phyloP scores from a whole-genome alignment of 1,284 basidiomycete genomes.

The Cutaneotrichosporon cavernicola region DNA sequence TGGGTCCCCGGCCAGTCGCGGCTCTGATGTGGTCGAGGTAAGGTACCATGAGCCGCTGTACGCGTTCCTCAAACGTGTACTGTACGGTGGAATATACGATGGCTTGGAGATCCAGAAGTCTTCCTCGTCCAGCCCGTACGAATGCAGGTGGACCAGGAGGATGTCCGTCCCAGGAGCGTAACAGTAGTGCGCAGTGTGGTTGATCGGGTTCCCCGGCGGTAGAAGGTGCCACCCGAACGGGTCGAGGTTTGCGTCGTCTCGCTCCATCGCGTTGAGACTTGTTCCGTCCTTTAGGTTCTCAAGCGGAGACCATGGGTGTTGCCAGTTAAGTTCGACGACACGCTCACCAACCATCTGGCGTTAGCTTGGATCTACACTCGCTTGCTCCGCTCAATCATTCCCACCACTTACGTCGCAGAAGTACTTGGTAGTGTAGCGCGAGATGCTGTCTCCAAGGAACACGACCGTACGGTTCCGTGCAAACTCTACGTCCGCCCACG shows the following conservation, averaged over 20 bases:
- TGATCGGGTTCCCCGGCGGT: background rate
- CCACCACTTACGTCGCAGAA: conserved; percentile 25
- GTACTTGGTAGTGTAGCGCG: conserved; percentile 17
- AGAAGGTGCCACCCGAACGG: background rate
- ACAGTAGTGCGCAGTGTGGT: conserved; percentile 22
- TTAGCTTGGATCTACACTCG: background rate
- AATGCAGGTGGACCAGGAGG: conserved; percentile 21
- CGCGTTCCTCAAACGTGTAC: conserved; percentile 26
- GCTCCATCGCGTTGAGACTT: background rate
- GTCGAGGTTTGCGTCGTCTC: background rate
- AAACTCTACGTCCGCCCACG: conserved; percentile 26
- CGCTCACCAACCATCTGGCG: conserved; percentile 25
- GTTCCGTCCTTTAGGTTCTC: background rate
- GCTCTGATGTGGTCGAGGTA: conserved; percentile 16
- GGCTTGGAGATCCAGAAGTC: conserved; percentile 22
- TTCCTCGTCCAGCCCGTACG: conserved; percentile 26
- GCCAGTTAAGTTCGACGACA: conserved; percentile 19
- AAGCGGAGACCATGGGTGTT: conserved; percentile 17
- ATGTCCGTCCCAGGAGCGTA: conserved; percentile 27
- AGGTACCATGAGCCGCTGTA: conserved; percentile 13
- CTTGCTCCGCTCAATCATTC: background rate
- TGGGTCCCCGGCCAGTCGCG: conserved; percentile 3
- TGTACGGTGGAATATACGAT: conserved; percentile 22
- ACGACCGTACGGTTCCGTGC: conserved; percentile 24
- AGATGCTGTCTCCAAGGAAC: conserved; percentile 23